These are phyloP conservation scores for Termitomyces sp. DNA, from an alignment of 768 basidiomycete genomes.

Conservation along the genomic window DNA sequence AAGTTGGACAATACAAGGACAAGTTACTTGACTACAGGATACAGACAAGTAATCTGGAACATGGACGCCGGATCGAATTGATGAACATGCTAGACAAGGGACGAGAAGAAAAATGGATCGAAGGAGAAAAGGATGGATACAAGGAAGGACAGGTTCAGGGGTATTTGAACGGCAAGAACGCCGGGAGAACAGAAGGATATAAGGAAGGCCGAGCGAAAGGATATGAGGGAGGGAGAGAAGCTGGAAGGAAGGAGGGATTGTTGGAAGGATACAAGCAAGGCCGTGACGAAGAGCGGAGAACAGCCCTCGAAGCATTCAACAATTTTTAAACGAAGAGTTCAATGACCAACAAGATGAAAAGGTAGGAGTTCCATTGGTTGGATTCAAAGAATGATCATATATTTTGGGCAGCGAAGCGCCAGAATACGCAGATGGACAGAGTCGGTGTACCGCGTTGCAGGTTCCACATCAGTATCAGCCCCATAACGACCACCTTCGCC, in stretches of 20 bases:
- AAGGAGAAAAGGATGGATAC: slow-evolving; percentile 38
- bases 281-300: slow-evolving; percentile 43
- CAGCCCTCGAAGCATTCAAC: slow-evolving; percentile 55
- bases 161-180: slow-evolving; percentile 36
- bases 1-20: slow-evolving; percentile 35
- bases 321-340: slow-evolving; percentile 43
- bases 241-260: slow-evolving; percentile 24
- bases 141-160: slow-evolving; percentile 24
- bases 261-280: slow-evolving; percentile 37
- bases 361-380: slow-evolving; percentile 9
- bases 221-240: slow-evolving; percentile 36
- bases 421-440: slow-evolving; percentile 30
- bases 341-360: slow-evolving; percentile 18
- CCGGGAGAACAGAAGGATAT: slow-evolving; percentile 32
- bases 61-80: slow-evolving; percentile 34
- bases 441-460: slow-evolving; percentile 22
- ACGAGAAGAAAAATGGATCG: slow-evolving; percentile 30
- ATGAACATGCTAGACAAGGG: slow-evolving; percentile 40
- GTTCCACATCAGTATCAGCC: slow-evolving; percentile 1
- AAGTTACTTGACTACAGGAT: slow-evolving; percentile 40
- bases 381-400: not conserved
- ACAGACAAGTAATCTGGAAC: slow-evolving; percentile 35
- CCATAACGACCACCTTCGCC: slow-evolving; percentile 1
- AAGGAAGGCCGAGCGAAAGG: slow-evolving; percentile 26
- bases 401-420: slow-evolving; percentile 14